Evolutionary conservation across 495 filamentous ascomycete species (phyloP), one percentile per base, ranked within the genome.

Genomic region (Friedmanniomyces endolithicus): DNA sequence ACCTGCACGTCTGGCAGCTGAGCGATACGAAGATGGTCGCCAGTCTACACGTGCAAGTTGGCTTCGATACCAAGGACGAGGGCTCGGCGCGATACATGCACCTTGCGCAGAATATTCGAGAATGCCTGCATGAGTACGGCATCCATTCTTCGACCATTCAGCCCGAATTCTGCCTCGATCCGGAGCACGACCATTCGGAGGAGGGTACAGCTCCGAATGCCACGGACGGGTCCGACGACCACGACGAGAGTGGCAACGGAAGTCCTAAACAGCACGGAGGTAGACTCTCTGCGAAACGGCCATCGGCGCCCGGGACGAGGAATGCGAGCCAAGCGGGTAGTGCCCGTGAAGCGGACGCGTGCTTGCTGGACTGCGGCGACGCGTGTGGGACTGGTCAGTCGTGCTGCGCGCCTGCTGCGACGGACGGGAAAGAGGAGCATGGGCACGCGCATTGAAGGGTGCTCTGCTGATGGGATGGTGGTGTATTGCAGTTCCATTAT

Each of bases 61-160:
- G 81, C 35, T 84, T 80, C 24, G 83, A 89, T 62, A 78, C 82
- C 68, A 77, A 83, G 61, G 81, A 78, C 61, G 80, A 81, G 41
- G 81, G 82, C 4, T 85, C 80, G 1, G 83, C 83, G 65, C 75
- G 81, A 50, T 98, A 95, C 65, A 98, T 97, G 94, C 75, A 79
- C 48, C 79, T 98, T 29, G 88, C 88, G 11, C 78, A 76, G 46
- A 80, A 80, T 54, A 84, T 94, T 19, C 75, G 89, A 14, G 79
- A 78, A 35, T 98, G 92, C 66, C 78, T 98, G 17, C 92, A 97
- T 64, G 92, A 81, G 16, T 94, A 94, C 61, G 92, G 92, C 14
- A 96, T 98, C 57, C 92, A 97, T 70, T 92, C 86, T n/a, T 88
- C 87, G 3, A 98, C 92, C 8, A 96, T 98, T 58, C 92, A 98